Evolutionary conservation across 345 rosid species (phyloP).

Genomic region (Brassica napus): DNA sequence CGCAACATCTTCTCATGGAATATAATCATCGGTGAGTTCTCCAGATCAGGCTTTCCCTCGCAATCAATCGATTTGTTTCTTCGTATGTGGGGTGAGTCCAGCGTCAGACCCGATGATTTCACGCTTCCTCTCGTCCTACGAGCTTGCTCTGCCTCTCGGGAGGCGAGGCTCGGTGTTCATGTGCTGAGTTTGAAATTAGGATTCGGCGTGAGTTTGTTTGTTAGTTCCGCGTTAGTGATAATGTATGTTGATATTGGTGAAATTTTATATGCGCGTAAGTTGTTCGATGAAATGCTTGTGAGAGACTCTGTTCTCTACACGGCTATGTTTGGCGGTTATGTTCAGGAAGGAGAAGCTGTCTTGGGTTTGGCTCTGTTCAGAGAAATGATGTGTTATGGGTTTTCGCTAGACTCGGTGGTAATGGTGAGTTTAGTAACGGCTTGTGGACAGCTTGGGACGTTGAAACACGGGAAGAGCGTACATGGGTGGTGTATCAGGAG

Average conservation of each 20-base stretch:
- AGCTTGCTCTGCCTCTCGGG: slow-evolving; percentile 49
- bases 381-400: slow-evolving; percentile 44
- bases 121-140: slow-evolving; percentile 65
- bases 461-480: slow-evolving; percentile 58
- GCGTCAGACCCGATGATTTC: slow-evolving; percentile 53
- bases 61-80: slow-evolving; percentile 48
- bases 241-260: slow-evolving; percentile 42
- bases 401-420: slow-evolving; percentile 57
- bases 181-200: slow-evolving; percentile 55
- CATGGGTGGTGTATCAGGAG: slow-evolving; percentile 68
- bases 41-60: slow-evolving; percentile 47
- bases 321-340: slow-evolving; percentile 65
- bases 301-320: slow-evolving; percentile 65
- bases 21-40: slow-evolving; percentile 63
- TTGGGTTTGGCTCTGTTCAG: slow-evolving; percentile 49
- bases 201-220: slow-evolving; percentile 46
- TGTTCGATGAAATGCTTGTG: slow-evolving; percentile 56
- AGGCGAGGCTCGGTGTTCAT: slow-evolving; percentile 40
- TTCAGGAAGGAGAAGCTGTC: slow-evolving; percentile 52
- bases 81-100: slow-evolving; percentile 47
- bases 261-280: slow-evolving; percentile 39
- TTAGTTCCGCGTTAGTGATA: slow-evolving; percentile 54
- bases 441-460: slow-evolving; percentile 55
- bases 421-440: slow-evolving; percentile 64
- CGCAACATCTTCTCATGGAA: slow-evolving; percentile 71